Evolutionary conservation across 2,329 filamentous ascomycete genomes (phyloP).

Genomic region (Hypoxylon sp.): DNA sequence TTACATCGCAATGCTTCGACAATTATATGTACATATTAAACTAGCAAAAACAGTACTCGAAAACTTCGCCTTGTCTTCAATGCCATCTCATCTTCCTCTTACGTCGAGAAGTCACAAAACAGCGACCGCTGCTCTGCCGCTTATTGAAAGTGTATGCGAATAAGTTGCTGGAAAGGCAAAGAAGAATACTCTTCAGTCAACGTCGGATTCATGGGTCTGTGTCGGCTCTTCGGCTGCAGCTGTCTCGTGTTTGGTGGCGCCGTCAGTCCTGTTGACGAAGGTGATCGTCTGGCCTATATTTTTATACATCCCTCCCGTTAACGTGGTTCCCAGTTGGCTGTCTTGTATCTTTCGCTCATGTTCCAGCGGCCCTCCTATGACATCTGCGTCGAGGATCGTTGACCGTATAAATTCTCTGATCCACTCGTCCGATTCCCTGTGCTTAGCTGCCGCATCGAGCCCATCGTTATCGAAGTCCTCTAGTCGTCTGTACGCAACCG

Average conservation of each 20-base stretch:
- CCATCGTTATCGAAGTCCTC: not conserved
- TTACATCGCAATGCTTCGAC: too few species aligned
- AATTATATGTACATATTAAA: too few species aligned
- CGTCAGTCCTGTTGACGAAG: too few species aligned
- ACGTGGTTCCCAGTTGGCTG: not conserved
- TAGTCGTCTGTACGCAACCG: not conserved
- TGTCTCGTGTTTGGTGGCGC: too few species aligned
- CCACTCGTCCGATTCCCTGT: not conserved
- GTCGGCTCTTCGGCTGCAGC: not conserved
- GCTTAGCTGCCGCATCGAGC: not conserved
- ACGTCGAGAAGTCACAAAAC: too few species aligned
- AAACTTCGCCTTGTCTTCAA: too few species aligned
- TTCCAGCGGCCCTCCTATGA: not conserved
- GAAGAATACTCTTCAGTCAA: not conserved
- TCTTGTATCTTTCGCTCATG: not conserved
- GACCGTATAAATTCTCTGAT: not conserved
- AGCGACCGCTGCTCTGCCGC: too few species aligned
- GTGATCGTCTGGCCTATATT: not conserved
- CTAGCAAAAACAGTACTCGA: too few species aligned
- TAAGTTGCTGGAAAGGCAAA: too few species aligned
- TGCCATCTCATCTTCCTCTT: too few species aligned
- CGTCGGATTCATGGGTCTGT: too few species aligned
- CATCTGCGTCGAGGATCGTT: not conserved
- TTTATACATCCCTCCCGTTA: not conserved
- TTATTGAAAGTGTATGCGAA: too few species aligned